phyloP scores from a whole-genome alignment of 2,329 filamentous ascomycete species.

The Arachnomyces sp. region DNA sequence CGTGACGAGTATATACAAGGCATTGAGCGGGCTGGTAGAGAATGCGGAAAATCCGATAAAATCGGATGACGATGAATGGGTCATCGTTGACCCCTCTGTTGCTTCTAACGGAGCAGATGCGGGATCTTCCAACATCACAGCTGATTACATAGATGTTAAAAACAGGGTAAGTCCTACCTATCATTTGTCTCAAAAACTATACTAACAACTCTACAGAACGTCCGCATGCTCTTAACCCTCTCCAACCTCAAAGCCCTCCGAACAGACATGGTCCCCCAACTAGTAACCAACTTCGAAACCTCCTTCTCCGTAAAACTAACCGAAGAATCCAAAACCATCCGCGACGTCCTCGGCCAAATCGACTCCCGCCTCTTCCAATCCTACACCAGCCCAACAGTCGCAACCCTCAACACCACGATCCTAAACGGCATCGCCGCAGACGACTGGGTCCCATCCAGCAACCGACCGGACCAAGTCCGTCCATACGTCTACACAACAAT shows the following conservation, averaged over 20 bases:
- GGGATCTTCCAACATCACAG: conserved; percentile 34
- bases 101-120: conserved; percentile 23
- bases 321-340: conserved; percentile 85
- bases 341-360: conserved; percentile 83
- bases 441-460: conserved; percentile 58
- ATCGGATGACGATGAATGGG: conserved; percentile 48
- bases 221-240: conserved; percentile 86
- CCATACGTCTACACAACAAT: conserved; percentile 87
- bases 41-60: conserved; percentile 75
- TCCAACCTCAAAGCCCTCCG: conserved; percentile 84
- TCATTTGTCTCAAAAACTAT: not conserved
- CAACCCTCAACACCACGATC: conserved; percentile 61
- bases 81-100: conserved; percentile 36
- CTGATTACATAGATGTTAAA: conserved; percentile 44
- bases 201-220: conserved; percentile 51
- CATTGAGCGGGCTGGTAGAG: conserved; percentile 90
- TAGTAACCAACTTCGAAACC: conserved; percentile 90
- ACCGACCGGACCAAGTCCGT: conserved; percentile 62
- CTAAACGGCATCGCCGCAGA: conserved; percentile 61
- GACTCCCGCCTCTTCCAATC: conserved; percentile 85
- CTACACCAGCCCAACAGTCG: conserved; percentile 72
- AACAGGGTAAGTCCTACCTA: conserved; percentile 39
- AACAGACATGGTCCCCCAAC: conserved; percentile 69
- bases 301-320: conserved; percentile 90
- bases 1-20: conserved; percentile 87